These are phyloP conservation scores for Phytomonas sp. DNA, from an alignment of 208 protist species.

Conservation along the genomic window DNA sequence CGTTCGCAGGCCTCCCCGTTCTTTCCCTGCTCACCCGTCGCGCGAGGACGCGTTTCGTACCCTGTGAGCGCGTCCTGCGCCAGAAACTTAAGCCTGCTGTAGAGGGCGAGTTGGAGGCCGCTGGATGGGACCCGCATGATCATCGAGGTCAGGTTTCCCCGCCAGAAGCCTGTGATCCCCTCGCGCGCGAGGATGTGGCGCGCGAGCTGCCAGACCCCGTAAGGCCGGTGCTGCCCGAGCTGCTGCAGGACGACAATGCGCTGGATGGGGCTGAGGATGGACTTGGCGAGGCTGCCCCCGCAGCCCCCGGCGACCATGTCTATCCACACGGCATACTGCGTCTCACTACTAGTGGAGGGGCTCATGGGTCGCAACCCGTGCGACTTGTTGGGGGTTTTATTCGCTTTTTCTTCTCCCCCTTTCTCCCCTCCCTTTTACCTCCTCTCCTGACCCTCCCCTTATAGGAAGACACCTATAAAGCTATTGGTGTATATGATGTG, in stretches of 20 bases:
- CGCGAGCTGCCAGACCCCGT: conserved; percentile 32
- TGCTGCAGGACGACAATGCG: conserved; percentile 84
- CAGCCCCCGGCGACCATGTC: conserved; percentile 71
- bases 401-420: too few relatives aligned
- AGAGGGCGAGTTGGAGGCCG: conserved; percentile 81
- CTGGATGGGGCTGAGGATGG: conserved; percentile 74
- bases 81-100: conserved; percentile 71
- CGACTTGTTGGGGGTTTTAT: background rate
- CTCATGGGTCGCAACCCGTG: conserved; percentile 10
- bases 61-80: conserved; percentile 48
- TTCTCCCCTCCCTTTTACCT: too few relatives aligned
- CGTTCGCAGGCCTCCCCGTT: background rate
- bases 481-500: too few relatives aligned
- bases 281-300: conserved; percentile 72
- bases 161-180: conserved; percentile 73
- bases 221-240: conserved; percentile 53
- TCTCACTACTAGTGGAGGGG: conserved; percentile 29
- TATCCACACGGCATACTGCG: conserved; percentile 67
- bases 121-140: conserved; percentile 85
- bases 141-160: conserved; percentile 86
- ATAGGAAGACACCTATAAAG: too few relatives aligned
- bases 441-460: too few relatives aligned
- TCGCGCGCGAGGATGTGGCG: conserved; percentile 47
- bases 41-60: background rate
- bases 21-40: background rate